A percentile compares a stretch with the other conserved stretches of the same genome.
These are phyloP conservation scores for Caryopteris hybrid DNA, from an alignment of 305 asterid species.

Conservation along the genomic window DNA sequence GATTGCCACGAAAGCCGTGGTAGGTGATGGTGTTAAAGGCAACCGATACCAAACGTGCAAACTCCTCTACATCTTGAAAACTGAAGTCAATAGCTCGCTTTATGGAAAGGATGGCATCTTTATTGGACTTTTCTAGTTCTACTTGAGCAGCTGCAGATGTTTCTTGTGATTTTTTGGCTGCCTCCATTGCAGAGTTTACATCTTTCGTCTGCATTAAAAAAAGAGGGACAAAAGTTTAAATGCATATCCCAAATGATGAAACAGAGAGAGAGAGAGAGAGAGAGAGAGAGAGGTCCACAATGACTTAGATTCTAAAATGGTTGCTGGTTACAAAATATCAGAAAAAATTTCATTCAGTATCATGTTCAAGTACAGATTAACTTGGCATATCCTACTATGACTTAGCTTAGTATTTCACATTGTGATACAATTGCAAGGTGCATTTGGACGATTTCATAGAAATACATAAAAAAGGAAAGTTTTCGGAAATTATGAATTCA, in stretches of 20 bases:
- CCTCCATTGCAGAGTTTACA: slow-evolving; percentile 83
- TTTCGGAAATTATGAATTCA: no score
- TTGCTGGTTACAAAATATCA: neutral
- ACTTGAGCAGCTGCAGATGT: slow-evolving; percentile 56
- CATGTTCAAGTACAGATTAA: neutral
- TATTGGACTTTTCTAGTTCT: slow-evolving; percentile 47
- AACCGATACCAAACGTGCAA: slow-evolving; percentile 48
- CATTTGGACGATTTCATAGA: neutral
- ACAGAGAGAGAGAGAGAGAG: no score
- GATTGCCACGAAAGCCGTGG: slow-evolving; percentile 36
- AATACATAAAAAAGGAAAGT: no score
- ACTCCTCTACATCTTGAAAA: slow-evolving; percentile 72
- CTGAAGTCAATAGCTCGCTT: slow-evolving; percentile 74
- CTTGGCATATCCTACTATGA: neutral
- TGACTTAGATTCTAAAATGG: no score
- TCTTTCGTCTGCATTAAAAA: slow-evolving; percentile 56
- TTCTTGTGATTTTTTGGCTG: slow-evolving; percentile 59
- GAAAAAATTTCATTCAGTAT: neutral
- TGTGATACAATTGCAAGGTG: no score
- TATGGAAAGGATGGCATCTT: slow-evolving; percentile 54
- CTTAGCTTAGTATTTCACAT: no score
- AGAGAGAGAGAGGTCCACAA: no score
- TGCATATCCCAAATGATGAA: no score
- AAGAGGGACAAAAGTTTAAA: no score
- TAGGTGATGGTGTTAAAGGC: slow-evolving; percentile 62